phyloP scores from a whole-genome alignment of 2,329 filamentous ascomycete genomes.

The Penicillium polonicum region DNA sequence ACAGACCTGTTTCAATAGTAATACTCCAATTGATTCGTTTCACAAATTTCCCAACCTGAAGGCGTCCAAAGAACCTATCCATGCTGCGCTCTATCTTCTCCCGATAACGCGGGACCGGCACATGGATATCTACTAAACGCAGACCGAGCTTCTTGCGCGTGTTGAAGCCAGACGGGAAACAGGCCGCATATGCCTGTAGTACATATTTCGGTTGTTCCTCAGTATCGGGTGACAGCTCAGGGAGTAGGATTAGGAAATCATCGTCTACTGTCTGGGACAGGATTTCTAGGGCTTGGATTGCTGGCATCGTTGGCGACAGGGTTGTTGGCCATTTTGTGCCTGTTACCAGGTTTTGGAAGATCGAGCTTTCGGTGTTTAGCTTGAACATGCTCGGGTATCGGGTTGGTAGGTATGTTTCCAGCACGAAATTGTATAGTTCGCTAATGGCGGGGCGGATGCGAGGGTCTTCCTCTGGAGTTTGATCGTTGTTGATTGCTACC shows the following conservation, averaged over 20 bases:
- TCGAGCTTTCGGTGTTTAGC: conserved; percentile 19
- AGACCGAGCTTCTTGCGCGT: conserved; percentile 55
- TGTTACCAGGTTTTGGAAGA: conserved; percentile 50
- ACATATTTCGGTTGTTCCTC: conserved; percentile 47
- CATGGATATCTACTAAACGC: conserved; percentile 56
- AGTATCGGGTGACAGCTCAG: conserved; percentile 26
- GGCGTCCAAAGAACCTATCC: conserved; percentile 59
- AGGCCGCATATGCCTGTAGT: conserved; percentile 56
- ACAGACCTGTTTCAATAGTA: conserved; percentile 41
- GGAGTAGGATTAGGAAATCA: conserved; percentile 60
- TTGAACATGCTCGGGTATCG: conserved; percentile 58
- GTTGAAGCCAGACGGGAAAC: conserved; percentile 60
- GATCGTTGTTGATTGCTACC: conserved; percentile 38
- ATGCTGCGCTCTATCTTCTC: conserved; percentile 58
- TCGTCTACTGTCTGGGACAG: conserved; percentile 57
- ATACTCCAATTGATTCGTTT: conserved; percentile 55
- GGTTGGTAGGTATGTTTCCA: conserved; percentile 54
- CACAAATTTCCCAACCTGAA: conserved; percentile 56
- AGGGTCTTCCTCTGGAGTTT: conserved; percentile 32
- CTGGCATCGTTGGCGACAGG: conserved; percentile 32
- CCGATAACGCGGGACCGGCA: conserved; percentile 58
- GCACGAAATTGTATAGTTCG: conserved; percentile 55
- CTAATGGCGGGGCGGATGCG: conserved; percentile 49
- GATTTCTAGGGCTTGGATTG: conserved; percentile 46
- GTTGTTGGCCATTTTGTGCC: conserved; percentile 41